phyloP scores from a whole-genome alignment of 2,329 filamentous ascomycete genomes.

The Ceratocystis cacaofunesta region DNA sequence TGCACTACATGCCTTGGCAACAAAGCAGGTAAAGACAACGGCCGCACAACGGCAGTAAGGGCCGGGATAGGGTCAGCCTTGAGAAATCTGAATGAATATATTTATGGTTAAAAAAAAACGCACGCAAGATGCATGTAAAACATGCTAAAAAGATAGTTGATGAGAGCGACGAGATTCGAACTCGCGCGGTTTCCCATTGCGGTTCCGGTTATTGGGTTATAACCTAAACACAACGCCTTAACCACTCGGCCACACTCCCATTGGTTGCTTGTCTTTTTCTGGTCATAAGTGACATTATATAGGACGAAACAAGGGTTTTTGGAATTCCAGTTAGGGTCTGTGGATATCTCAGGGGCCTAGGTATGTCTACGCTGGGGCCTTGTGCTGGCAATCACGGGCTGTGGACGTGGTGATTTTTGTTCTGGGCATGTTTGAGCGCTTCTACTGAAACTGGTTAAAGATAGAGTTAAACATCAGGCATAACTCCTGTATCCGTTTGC shows the following conservation, averaged over 20 bases:
- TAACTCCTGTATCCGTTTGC: too few relatives aligned
- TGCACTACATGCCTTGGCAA: not conserved
- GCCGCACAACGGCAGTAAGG: not conserved
- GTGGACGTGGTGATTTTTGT: not conserved
- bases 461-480: too few relatives aligned
- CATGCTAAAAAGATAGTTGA: not conserved
- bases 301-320: too few relatives aligned
- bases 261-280: not conserved
- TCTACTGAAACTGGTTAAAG: not conserved
- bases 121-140: not conserved
- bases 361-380: not conserved
- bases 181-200: constrained; percentile 33
- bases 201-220: constrained; percentile 22
- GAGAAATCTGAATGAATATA: too few relatives aligned
- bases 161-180: constrained; percentile 28
- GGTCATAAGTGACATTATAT: too few relatives aligned
- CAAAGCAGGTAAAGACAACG: not conserved
- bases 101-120: not conserved
- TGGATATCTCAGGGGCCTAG: too few relatives aligned
- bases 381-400: not conserved
- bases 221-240: constrained; percentile 42
- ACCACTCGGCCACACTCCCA: constrained; percentile 38
- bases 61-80: too few relatives aligned
- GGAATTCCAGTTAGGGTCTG: not conserved
- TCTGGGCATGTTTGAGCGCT: not conserved